Evolutionary conservation across 192 early-diverging fungal species (phyloP).

Genomic region (Umbelopsis sp.): DNA sequence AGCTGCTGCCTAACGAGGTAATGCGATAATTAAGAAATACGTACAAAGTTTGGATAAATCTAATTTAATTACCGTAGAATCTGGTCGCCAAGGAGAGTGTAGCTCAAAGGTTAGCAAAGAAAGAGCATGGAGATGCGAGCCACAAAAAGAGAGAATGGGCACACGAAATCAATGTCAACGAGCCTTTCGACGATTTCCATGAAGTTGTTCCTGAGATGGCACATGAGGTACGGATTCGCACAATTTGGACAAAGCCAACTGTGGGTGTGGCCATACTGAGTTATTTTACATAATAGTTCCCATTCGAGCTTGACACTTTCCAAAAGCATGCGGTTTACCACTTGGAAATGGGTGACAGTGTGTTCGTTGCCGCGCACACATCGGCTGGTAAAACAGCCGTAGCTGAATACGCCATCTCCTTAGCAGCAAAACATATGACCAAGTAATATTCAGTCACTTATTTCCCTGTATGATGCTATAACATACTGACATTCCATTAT

Average conservation of each 20-base stretch:
- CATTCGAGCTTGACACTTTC: conserved; percentile 96
- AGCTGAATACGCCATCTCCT: conserved; percentile 96
- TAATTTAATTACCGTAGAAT: neutral
- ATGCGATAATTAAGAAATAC: neutral
- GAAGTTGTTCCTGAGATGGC: conserved; percentile 91
- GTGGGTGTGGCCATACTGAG: neutral
- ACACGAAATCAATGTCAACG: conserved; percentile 86
- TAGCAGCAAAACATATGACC: conserved; percentile 95
- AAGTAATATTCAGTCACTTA: conserved; percentile 32
- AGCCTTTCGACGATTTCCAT: conserved; percentile 88
- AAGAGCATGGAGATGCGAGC: neutral
- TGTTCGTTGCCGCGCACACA: conserved; percentile 98
- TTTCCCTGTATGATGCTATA: neutral
- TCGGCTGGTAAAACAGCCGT: conserved; percentile 98
- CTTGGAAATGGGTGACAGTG: conserved; percentile 91
- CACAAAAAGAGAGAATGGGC: conserved; percentile 78
- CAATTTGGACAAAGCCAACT: neutral
- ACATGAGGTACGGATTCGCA: conserved; percentile 47
- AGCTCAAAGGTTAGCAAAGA: neutral
- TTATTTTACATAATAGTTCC: conserved; percentile 53
- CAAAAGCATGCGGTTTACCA: conserved; percentile 97
- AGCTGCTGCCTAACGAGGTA: neutral
- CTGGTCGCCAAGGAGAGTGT: neutral
- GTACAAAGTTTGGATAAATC: neutral
- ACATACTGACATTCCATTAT: neutral